phyloP scores from a whole-genome alignment of 352 stramenopile species.

The Globisporangium cylindrosporum region DNA sequence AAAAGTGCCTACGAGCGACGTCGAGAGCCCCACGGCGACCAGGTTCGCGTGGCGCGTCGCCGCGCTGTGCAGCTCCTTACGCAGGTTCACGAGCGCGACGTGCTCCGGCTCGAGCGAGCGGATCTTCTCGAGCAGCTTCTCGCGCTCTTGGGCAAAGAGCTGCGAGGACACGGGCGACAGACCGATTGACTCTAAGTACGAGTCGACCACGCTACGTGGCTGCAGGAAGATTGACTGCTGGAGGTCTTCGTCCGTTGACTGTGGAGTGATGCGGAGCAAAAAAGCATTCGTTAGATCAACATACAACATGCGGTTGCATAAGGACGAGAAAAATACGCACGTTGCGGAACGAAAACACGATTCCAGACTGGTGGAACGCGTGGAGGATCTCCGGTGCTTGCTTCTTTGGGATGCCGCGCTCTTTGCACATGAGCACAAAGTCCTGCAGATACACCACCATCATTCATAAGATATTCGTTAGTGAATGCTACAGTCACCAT shows the following conservation, averaged over 20 bases:
- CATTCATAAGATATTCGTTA: not conserved
- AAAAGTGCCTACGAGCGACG: conserved; percentile 68
- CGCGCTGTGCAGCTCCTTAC: conserved; percentile 54
- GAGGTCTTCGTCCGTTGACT: conserved; percentile 66
- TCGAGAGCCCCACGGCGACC: conserved; percentile 54
- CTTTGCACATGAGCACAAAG: conserved; percentile 64
- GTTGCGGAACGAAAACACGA: conserved; percentile 83
- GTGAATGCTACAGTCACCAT: not conserved
- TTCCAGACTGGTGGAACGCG: conserved; percentile 69
- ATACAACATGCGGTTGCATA: not conserved
- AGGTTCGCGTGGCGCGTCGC: conserved; percentile 60
- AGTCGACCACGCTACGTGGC: conserved; percentile 74
- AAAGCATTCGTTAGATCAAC: not conserved
- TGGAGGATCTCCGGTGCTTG: conserved; percentile 72
- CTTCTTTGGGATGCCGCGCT: conserved; percentile 83
- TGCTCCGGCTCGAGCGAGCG: conserved; percentile 66
- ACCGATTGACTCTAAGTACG: conserved; percentile 74
- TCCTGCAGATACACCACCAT: conserved; percentile 26
- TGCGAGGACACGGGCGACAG: conserved; percentile 64
- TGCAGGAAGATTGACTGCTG: conserved; percentile 79
- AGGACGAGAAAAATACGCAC: conserved; percentile 10
- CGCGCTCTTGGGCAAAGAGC: conserved; percentile 63
- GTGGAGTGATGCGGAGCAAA: not conserved
- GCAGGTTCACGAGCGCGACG: conserved; percentile 57
- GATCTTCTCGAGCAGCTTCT: conserved; percentile 66